These are phyloP conservation scores for Ceratocystis colombiana DNA, from an alignment of 2,329 filamentous ascomycete genomes.

Conservation along the genomic window DNA sequence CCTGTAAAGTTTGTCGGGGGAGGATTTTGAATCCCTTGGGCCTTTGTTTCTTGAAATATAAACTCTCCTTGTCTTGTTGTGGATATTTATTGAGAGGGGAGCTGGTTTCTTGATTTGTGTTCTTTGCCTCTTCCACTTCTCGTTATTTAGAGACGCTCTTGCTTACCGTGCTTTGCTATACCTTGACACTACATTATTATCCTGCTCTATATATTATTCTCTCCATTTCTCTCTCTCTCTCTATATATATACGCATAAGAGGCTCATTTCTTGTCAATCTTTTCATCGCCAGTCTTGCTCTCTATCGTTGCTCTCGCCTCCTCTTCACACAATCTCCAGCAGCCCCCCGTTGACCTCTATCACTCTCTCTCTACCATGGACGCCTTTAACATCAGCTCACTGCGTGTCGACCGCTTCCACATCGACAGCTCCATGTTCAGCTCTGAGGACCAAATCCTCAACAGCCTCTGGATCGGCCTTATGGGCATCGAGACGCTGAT, in stretches of 20 bases:
- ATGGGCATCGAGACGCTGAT: conserved; percentile 39
- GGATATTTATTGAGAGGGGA: conserved; percentile 1
- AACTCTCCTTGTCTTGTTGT: conserved; percentile 7
- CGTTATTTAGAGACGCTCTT: neutral
- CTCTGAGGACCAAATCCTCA: conserved; percentile 36
- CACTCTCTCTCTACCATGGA: neutral
- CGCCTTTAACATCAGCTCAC: conserved; percentile 19
- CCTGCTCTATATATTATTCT: neutral
- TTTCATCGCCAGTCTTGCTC: neutral
- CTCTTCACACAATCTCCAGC: neutral
- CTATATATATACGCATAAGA: neutral
- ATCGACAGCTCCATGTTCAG: conserved; percentile 28
- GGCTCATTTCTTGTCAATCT: neutral
- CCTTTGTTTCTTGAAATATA: conserved; percentile 17
- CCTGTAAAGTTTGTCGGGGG: conserved; percentile 8
- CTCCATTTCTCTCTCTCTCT: neutral
- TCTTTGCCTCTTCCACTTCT: neutral
- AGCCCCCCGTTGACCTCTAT: neutral
- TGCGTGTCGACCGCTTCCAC: conserved; percentile 17
- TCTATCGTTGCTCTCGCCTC: neutral
- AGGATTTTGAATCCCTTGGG: neutral
- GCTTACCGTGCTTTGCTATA: too few relatives aligned
- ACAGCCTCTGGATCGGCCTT: conserved; percentile 41
- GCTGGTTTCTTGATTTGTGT: neutral
- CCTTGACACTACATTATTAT: too few relatives aligned